A percentile compares a stretch with the other conserved stretches of the same genome.
Conservation (phyloP, 768 basidiomycete species). For the Phanerochaete sordida region DNA sequence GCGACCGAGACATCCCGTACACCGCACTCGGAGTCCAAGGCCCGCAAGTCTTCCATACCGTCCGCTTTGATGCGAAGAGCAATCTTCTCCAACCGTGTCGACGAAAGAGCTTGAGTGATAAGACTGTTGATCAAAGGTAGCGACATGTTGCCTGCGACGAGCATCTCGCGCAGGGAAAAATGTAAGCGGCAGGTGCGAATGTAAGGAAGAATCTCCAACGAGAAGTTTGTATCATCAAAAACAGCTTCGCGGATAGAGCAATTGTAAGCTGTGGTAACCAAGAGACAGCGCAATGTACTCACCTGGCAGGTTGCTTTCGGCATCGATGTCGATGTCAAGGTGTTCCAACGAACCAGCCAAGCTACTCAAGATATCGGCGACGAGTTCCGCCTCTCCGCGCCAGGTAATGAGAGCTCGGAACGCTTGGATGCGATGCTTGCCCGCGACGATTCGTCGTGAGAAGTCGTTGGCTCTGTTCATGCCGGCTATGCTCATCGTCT, state of each 20-base stretch:
- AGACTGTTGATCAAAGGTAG: slow-evolving; percentile 18
- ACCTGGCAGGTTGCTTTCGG: slow-evolving; percentile 10
- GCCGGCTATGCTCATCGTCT: background rate
- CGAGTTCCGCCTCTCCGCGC: background rate
- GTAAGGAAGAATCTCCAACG: slow-evolving; percentile 8
- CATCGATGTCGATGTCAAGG: slow-evolving; percentile 8
- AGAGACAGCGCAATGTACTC: background rate
- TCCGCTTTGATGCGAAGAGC: slow-evolving; percentile 19
- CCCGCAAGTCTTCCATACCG: slow-evolving; percentile 19
- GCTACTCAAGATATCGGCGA: background rate
- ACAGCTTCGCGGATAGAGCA: slow-evolving; percentile 1
- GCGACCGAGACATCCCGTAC: slow-evolving; percentile 15
- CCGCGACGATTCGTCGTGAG: background rate
- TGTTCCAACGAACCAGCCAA: slow-evolving; percentile 1
- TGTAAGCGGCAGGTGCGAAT: slow-evolving; percentile 18
- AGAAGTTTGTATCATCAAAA: slow-evolving; percentile 8
- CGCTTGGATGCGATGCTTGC: background rate
- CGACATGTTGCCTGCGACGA: slow-evolving; percentile 19
- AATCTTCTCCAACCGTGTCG: slow-evolving; percentile 14
- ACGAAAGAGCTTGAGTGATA: slow-evolving; percentile 15
- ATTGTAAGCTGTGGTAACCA: background rate
- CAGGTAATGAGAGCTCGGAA: background rate
- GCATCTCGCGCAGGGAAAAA: slow-evolving; percentile 23
- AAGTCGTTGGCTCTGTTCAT: background rate
- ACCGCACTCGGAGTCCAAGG: slow-evolving; percentile 23